A percentile compares a stretch with the other conserved stretches of the same genome.
phyloP scores from a whole-genome alignment of 345 rosid genomes.

The Limnanthes douglasii region DNA sequence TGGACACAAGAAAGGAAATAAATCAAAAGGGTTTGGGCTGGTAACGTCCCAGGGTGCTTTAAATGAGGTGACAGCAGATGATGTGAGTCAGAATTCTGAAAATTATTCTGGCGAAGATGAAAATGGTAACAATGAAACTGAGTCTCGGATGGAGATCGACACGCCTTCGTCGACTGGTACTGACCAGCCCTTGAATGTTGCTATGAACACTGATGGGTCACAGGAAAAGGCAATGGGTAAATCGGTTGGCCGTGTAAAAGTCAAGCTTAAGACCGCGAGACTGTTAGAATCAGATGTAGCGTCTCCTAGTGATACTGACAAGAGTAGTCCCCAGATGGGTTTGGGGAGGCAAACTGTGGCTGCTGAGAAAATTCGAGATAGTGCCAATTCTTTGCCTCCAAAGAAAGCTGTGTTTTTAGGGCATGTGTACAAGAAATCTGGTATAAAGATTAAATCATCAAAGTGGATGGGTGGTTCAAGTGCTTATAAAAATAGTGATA shows the following conservation, averaged over 20 bases:
- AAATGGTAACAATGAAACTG: slow-evolving; percentile 30
- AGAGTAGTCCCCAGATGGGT: slow-evolving; percentile 36
- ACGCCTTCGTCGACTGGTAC: slow-evolving; percentile 56
- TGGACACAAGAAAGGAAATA: slow-evolving; percentile 51
- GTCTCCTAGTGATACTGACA: slow-evolving; percentile 33
- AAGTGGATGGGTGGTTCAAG: slow-evolving; percentile 28
- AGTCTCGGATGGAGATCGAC: slow-evolving; percentile 48
- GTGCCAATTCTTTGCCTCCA: slow-evolving; percentile 39
- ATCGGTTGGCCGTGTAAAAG: slow-evolving; percentile 53
- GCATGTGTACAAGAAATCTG: slow-evolving; percentile 44
- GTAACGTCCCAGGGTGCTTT: slow-evolving; percentile 7
- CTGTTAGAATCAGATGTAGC: slow-evolving; percentile 32
- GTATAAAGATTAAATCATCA: slow-evolving; percentile 60
- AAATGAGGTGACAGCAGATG: slow-evolving; percentile 12
- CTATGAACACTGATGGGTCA: slow-evolving; percentile 39
- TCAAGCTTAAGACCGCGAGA: slow-evolving; percentile 64
- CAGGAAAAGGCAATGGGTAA: slow-evolving; percentile 28
- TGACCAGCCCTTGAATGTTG: slow-evolving; percentile 36
- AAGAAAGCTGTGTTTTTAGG: slow-evolving; percentile 23
- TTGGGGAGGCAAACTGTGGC: slow-evolving; percentile 26
- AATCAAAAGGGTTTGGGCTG: slow-evolving; percentile 14
- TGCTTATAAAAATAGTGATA: slow-evolving; percentile 18
- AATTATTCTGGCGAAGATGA: slow-evolving; percentile 23
- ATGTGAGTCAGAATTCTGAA: slow-evolving; percentile 16
- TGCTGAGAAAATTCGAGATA: slow-evolving; percentile 40